Evolutionary conservation across 352 stramenopile species (phyloP).

Genomic region (Phytophthora hibernalis): DNA sequence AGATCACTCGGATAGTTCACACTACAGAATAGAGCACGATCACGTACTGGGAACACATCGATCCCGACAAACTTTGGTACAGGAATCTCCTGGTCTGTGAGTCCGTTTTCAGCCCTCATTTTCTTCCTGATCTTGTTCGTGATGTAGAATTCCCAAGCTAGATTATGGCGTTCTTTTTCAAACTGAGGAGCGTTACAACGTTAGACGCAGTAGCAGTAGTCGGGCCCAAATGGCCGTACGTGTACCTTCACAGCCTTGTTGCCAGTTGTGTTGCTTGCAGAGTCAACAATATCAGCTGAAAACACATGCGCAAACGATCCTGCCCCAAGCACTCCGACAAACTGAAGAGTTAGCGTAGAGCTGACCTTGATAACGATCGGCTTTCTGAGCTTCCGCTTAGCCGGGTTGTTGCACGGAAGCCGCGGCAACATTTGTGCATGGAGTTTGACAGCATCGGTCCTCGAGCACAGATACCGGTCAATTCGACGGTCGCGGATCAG

Average conservation of each 20-base stretch:
- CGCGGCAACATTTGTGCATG: slow-evolving; percentile 58
- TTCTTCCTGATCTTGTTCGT: slow-evolving; percentile 60
- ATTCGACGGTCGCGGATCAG: slow-evolving; percentile 57
- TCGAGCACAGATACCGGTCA: slow-evolving; percentile 51
- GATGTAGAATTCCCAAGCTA: slow-evolving; percentile 87
- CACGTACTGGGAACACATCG: slow-evolving; percentile 67
- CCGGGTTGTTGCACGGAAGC: slow-evolving; percentile 51
- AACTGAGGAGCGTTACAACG: slow-evolving; percentile 41
- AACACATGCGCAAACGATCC: slow-evolving; percentile 84
- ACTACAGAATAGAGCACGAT: slow-evolving; percentile 6
- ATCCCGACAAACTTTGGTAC: slow-evolving; percentile 57
- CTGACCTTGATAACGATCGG: slow-evolving; percentile 47
- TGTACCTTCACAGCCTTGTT: slow-evolving; percentile 81
- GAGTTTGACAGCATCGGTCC: slow-evolving; percentile 55
- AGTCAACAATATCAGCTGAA: slow-evolving; percentile 50
- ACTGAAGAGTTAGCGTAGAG: slow-evolving; percentile 42
- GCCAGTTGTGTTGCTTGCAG: slow-evolving; percentile 19
- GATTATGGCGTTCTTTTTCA: slow-evolving; percentile 71
- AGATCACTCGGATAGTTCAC: background rate
- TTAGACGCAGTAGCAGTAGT: slow-evolving; percentile 7
- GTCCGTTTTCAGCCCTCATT: slow-evolving; percentile 29
- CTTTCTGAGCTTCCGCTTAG: slow-evolving; percentile 68
- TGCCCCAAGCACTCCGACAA: slow-evolving; percentile 69
- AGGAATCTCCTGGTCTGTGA: slow-evolving; percentile 35
- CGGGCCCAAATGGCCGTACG: slow-evolving; percentile 36